Conservation (phyloP, 2,329 filamentous ascomycete species). For the Pseudohalonectria lignicola region DNA sequence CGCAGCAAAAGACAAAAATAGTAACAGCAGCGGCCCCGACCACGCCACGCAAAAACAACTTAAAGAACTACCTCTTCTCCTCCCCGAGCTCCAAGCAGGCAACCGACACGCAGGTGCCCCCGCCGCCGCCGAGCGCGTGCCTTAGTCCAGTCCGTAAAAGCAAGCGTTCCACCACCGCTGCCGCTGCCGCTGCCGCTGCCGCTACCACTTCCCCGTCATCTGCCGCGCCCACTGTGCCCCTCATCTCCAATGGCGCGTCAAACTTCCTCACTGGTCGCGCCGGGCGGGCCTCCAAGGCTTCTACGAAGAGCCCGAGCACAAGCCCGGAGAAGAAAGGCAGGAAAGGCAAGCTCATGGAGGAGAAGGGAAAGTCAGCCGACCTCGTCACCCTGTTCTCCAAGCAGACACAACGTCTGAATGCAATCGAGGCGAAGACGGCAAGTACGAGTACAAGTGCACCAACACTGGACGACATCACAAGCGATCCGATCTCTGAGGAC, state of each 20-base stretch:
- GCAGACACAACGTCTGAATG: slow-evolving; percentile 40
- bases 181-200: slow-evolving; percentile 2
- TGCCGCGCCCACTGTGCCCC: too few species aligned
- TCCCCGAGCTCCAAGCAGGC: slow-evolving; percentile 31
- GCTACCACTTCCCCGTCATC: too few species aligned
- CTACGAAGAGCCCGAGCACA: slow-evolving; percentile 25
- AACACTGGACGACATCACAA: slow-evolving; percentile 36
- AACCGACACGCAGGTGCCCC: slow-evolving; percentile 19
- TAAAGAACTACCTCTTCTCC: slow-evolving; percentile 41
- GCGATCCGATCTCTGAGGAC: slow-evolving; percentile 49
- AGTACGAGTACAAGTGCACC: slow-evolving; percentile 7
- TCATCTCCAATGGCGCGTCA: background rate
- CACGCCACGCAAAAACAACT: slow-evolving; percentile 24
- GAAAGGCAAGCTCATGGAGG: slow-evolving; percentile 20
- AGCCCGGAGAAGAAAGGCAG: slow-evolving; percentile 32
- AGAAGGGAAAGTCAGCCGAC: slow-evolving; percentile 42
- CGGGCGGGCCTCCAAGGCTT: slow-evolving; percentile 11
- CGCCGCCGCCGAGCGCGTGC: too few species aligned
- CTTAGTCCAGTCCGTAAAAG: slow-evolving; percentile 29
- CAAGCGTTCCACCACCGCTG: slow-evolving; percentile 11
- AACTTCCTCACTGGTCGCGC: slow-evolving; percentile 2
- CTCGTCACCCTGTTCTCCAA: slow-evolving; percentile 50
- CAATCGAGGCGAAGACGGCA: slow-evolving; percentile 18
- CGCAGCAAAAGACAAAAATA: slow-evolving; percentile 13
- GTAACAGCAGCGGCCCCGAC: slow-evolving; percentile 9